phyloP scores from a whole-genome alignment of 371 early-diverging fungal species.

The Mucor racemosus region DNA sequence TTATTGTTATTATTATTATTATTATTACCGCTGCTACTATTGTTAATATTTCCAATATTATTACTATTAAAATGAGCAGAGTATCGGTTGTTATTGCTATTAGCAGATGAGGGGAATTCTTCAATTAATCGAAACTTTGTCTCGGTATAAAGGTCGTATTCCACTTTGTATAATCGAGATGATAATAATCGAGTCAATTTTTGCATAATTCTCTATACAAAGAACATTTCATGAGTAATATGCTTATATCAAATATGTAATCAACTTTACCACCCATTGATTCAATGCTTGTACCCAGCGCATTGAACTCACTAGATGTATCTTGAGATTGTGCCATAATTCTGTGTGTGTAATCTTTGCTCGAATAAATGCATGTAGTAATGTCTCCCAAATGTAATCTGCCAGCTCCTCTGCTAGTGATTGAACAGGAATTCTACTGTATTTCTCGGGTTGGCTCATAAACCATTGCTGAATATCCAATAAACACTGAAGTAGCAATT shows the following conservation, averaged over 20 bases:
- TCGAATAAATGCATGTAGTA: slow-evolving; percentile 62
- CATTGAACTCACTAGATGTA: slow-evolving; percentile 48
- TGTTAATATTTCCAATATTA: neutral
- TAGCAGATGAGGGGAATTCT: slow-evolving; percentile 6
- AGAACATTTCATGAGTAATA: neutral
- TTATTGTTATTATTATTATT: neutral
- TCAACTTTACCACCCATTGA: slow-evolving; percentile 59
- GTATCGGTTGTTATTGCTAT: slow-evolving; percentile 11
- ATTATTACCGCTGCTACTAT: neutral
- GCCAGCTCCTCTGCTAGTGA: slow-evolving; percentile 60
- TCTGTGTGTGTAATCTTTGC: slow-evolving; percentile 51
- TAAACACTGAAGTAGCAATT: slow-evolving; percentile 51
- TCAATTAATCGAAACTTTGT: slow-evolving; percentile 18
- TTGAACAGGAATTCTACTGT: slow-evolving; percentile 50
- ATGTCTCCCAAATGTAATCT: slow-evolving; percentile 63
- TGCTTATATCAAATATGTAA: no score
- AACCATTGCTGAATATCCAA: slow-evolving; percentile 61
- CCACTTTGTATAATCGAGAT: slow-evolving; percentile 54
- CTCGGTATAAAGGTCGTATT: slow-evolving; percentile 45
- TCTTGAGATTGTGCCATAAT: slow-evolving; percentile 57
- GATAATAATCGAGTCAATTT: slow-evolving; percentile 59
- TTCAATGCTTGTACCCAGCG: slow-evolving; percentile 58
- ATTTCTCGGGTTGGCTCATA: slow-evolving; percentile 57
- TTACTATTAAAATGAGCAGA: slow-evolving; percentile 19
- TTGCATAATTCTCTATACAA: slow-evolving; percentile 57